Evolutionary conservation across 768 basidiomycete genomes (phyloP).

Genomic region (Hericium coralloides): DNA sequence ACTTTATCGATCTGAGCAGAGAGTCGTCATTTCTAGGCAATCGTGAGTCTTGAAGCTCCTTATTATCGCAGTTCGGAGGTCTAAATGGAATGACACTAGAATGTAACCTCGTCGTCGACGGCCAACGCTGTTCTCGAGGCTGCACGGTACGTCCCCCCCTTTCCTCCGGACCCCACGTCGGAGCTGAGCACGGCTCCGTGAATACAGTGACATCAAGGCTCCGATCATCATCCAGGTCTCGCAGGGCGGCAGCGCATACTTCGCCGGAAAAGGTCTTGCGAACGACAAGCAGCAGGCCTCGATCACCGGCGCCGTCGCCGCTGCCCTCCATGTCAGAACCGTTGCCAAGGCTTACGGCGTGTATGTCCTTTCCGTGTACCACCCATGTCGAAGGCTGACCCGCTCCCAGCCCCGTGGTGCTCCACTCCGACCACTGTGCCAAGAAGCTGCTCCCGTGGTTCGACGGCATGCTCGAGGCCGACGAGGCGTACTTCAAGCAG

Average conservation of each 20-base stretch:
- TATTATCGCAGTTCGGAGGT: conserved; percentile 3
- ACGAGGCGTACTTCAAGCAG: conserved; percentile 86
- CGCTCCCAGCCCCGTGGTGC: conserved; percentile 71
- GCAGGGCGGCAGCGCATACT: conserved; percentile 94
- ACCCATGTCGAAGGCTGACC: conserved; percentile 1
- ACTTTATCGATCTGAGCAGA: neutral
- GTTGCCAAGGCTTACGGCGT: conserved; percentile 89
- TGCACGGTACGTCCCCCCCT: conserved; percentile 51
- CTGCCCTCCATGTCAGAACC: conserved; percentile 84
- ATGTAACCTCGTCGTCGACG: conserved; percentile 92
- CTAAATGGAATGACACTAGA: conserved; percentile 38
- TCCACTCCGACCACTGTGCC: conserved; percentile 99
- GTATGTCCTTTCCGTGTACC: conserved; percentile 38
- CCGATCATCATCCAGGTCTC: conserved; percentile 98
- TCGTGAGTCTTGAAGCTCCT: conserved; percentile 43
- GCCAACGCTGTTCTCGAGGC: conserved; percentile 95
- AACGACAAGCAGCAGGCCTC: conserved; percentile 97
- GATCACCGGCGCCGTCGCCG: conserved; percentile 84
- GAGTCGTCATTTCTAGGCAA: conserved; percentile 40
- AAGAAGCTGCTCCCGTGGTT: conserved; percentile 98
- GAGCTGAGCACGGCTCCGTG: neutral
- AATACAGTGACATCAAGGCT: conserved; percentile 79
- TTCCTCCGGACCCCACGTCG: neutral
- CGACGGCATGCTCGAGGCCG: conserved; percentile 96
- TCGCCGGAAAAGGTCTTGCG: conserved; percentile 90